Conservation (phyloP, 1,284 basidiomycete genomes). For the Golubevia pallescens region DNA sequence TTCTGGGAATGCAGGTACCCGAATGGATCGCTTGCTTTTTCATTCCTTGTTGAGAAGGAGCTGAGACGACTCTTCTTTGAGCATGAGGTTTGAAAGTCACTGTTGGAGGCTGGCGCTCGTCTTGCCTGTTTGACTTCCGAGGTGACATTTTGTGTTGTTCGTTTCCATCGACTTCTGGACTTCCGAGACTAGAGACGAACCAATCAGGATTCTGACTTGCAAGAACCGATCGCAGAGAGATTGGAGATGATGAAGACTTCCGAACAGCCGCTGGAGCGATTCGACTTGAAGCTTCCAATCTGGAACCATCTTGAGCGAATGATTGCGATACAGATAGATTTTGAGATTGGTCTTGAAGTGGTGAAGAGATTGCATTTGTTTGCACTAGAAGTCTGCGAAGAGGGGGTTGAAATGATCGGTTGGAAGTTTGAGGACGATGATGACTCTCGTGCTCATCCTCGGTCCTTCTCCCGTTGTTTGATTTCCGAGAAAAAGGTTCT, state of each 20-base stretch:
- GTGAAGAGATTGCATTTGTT: neutral
- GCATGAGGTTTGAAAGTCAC: neutral
- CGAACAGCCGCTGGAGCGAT: neutral
- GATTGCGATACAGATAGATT: neutral
- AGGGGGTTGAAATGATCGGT: neutral
- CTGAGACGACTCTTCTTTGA: neutral
- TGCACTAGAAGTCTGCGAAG: neutral
- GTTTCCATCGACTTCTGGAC: neutral
- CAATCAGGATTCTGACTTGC: neutral
- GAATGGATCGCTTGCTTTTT: neutral
- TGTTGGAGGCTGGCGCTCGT: neutral
- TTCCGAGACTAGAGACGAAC: neutral
- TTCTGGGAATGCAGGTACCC: no score
- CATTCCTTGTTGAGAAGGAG: neutral
- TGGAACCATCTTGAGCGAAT: neutral
- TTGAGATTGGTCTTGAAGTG: neutral
- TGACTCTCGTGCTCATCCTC: no score
- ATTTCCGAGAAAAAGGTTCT: no score
- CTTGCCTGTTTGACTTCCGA: neutral
- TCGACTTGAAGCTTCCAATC: neutral
- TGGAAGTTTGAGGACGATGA: no score
- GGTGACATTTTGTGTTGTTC: neutral
- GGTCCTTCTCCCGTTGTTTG: no score
- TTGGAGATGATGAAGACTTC: neutral
- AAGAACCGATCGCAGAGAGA: neutral